Evolutionary conservation across 1,284 basidiomycete genomes (phyloP), one percentile per base, ranked within the genome.

Genomic region (Cryptococcus deneoformans): DNA sequence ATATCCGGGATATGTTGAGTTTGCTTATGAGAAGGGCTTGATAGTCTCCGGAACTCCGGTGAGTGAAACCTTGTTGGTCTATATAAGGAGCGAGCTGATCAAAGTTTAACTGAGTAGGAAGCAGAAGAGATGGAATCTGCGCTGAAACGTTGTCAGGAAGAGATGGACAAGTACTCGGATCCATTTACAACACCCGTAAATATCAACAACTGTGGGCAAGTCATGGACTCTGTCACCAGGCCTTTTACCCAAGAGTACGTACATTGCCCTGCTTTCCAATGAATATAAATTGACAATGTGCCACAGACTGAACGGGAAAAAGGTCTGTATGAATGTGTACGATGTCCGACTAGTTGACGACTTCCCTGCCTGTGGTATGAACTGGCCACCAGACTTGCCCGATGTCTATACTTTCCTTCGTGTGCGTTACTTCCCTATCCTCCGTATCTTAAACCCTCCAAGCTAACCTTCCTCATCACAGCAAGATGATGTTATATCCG

Each of bases 361-460:
- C 11, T 80, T 76, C 48, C 94, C 94, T n/a, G 87, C 86, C 2
- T 99, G 95, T 76, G 95, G 95, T 1, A 90, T 98, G 91, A 95
- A 95, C 76, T 99, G 95, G 95, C 95, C 95, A 4, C 86, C 87
- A n/a, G 91, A 92, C 64, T 83, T 99, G 29, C 75, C 81, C 8
- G 85, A 87, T 49, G 82, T 97, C 42, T 88, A 87, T 45, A 79
- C 80, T 3, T 97, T 94, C 72, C 84, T 99, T 11, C 84, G 83
- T 34, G 92, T 93, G 73, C 57, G 89, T 36, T 20, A 39, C 50
- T 52, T 8, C 37, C 37, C 20, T 20, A 20, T 20, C 43, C 8
- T 24, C 47, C 44, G 38, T 20, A 10, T 35, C 16, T 37, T 11
- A 5, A 16, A 8, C 6, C 14, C 6, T 10, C 57, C 52, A 5